Percentiles rank a stretch among this genome's conserved stretches.
These are phyloP conservation scores for Leptosphaerulina australis DNA, from an alignment of 2,329 filamentous ascomycete species.

Conservation along the genomic window DNA sequence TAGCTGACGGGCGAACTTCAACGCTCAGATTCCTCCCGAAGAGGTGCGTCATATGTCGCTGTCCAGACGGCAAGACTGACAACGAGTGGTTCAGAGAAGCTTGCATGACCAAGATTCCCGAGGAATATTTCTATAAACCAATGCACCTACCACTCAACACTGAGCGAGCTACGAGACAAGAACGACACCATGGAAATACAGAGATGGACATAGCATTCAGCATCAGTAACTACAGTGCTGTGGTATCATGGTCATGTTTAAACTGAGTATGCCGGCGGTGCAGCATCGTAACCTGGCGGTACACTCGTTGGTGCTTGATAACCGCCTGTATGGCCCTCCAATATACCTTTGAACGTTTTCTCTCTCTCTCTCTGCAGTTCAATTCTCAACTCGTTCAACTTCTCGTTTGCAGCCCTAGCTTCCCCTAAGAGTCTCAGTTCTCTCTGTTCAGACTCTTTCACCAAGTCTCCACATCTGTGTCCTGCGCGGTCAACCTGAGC, in stretches of 20 bases:
- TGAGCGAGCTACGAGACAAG: too few relatives aligned
- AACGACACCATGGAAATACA: too few relatives aligned
- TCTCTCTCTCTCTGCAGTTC: slow-evolving; percentile 56
- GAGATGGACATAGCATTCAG: too few relatives aligned
- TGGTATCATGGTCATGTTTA: background rate
- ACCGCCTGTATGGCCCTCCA: slow-evolving; percentile 18
- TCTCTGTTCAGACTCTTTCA: slow-evolving; percentile 42
- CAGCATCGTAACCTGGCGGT: slow-evolving; percentile 6
- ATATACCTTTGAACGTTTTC: slow-evolving; percentile 48
- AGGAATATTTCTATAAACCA: too few relatives aligned
- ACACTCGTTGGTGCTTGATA: slow-evolving; percentile 4
- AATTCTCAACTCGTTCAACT: slow-evolving; percentile 35
- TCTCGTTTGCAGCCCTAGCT: slow-evolving; percentile 40
- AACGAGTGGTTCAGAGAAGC: too few relatives aligned
- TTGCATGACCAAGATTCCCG: too few relatives aligned
- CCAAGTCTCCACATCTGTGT: slow-evolving; percentile 40
- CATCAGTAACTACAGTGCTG: too few relatives aligned
- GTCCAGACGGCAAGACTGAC: too few relatives aligned
- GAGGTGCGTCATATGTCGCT: too few relatives aligned
- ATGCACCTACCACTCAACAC: too few relatives aligned
- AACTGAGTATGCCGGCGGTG: slow-evolving; percentile 11
- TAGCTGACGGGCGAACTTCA: too few relatives aligned
- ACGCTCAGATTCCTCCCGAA: too few relatives aligned
- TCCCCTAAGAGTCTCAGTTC: slow-evolving; percentile 30
- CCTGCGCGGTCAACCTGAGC: slow-evolving; percentile 36